Evolutionary conservation across 352 stramenopile genomes (phyloP), one percentile per base, ranked within the genome.

Genomic region (Globisporangium mamillatum): DNA sequence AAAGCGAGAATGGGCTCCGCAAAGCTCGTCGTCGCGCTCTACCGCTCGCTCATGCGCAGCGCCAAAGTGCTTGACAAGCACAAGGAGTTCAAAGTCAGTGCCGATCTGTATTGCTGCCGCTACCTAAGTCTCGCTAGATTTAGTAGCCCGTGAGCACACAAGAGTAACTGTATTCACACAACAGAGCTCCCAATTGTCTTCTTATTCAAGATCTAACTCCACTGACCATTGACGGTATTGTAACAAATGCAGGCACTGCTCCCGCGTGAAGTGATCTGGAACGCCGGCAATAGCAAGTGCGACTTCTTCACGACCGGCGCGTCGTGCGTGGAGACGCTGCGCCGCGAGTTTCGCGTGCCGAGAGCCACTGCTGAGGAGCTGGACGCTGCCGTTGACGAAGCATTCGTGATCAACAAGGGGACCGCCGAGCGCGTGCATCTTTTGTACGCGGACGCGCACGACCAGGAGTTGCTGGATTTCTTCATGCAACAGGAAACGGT

Each of bases 31-130:
- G 64, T 90, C 60, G 78, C 81, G 75, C 77, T 93, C 63, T 92
- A 92, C 57, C 81, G 83, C 55, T 90, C 82, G 63, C 80, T 92
- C 29, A 63, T 90, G 55, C 85, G 80, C 60, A 90, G 85, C 68
- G 77, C 80, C 54, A 80, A 80, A 68, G 81, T 90, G 66, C 74
- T 93, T 27, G 85, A 93, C 66, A 58, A 63, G 4, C 69, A 79
- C 63, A 74, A 76, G 8, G 73, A 75, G 58, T 93, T 90, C 74
- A 93, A 93, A 79, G 80, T 88, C 27, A 32, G 27, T 7, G 2
- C 27, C 3, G 27, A 32, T 50, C 29, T 27, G 5, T 3, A 1
- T n/a, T 46, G 12, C 3, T 12, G 38, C 59, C 25, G 58, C 38
- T 48, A 14, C 14, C 18, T 4, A n/a, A 1, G 4, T 8, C 4